These are phyloP conservation scores for Rhododendron molle DNA, from an alignment of 148 eudicot species.

Conservation along the genomic window DNA sequence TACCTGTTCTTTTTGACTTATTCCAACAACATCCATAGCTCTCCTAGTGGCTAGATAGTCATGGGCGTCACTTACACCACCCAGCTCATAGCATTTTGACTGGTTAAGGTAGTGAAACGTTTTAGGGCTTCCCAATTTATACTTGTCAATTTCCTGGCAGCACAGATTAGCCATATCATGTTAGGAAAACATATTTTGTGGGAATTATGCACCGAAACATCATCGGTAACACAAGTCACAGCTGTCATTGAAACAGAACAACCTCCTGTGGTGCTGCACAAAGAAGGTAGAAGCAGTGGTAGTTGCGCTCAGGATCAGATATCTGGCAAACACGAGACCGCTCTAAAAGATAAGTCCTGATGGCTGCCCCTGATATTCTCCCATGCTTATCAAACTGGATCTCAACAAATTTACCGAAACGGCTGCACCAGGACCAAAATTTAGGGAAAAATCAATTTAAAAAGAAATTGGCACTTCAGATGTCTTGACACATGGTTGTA, in stretches of 20 bases:
- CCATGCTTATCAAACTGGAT: constrained; percentile 98
- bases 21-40: constrained; percentile 99
- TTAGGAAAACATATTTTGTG: background rate
- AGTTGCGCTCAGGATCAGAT: constrained; percentile 92
- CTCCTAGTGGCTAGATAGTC: constrained; percentile 95
- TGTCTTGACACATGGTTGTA: background rate
- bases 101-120: constrained; percentile 90
- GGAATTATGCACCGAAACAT: background rate
- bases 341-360: constrained; percentile 95
- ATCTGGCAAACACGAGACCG: constrained; percentile 97
- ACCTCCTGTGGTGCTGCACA: constrained; percentile 99
- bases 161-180: constrained; percentile 8
- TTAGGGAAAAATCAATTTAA: constrained; percentile 7
- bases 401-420: constrained; percentile 98
- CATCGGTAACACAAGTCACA: background rate
- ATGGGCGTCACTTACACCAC: constrained; percentile 74
- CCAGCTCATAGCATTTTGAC: constrained; percentile 83
- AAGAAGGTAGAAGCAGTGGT: constrained; percentile 96
- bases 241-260: constrained; percentile 4
- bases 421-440: constrained; percentile 50
- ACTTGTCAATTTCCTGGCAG: constrained; percentile 75
- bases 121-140: constrained; percentile 71
- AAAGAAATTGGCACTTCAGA: background rate
- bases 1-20: constrained; percentile 82
- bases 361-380: constrained; percentile 99